Evolutionary conservation across 2,329 filamentous ascomycete genomes (phyloP).

Genomic region (Diaporthe destruens): DNA sequence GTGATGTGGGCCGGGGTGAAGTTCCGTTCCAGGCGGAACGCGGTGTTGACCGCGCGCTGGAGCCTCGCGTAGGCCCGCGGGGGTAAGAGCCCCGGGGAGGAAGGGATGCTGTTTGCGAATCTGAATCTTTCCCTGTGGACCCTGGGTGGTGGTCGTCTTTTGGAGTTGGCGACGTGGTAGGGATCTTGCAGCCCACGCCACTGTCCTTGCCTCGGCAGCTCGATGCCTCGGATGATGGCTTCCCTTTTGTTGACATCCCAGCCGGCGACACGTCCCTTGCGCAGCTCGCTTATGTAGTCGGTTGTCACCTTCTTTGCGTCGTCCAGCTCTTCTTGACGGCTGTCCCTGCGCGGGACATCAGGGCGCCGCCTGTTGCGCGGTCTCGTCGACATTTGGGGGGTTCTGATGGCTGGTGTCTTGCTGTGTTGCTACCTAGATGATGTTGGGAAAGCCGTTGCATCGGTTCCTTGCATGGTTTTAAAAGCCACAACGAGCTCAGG

Average conservation of each 20-base stretch:
- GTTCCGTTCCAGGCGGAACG: neutral
- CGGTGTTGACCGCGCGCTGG: neutral
- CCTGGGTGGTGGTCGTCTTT: neutral
- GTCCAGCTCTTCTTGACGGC: neutral
- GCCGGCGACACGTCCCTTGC: neutral
- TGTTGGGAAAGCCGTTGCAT: too few relatives aligned
- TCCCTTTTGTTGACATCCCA: neutral
- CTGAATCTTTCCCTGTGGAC: neutral
- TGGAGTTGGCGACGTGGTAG: neutral
- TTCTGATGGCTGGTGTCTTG: neutral
- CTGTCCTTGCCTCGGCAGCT: constrained; percentile 1
- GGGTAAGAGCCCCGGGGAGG: neutral
- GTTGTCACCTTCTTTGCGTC: neutral
- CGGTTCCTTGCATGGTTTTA: too few relatives aligned
- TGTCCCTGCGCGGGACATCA: neutral
- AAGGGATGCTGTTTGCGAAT: neutral
- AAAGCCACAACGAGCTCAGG: neutral
- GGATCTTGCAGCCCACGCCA: constrained; percentile 9
- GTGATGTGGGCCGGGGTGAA: constrained; percentile 19
- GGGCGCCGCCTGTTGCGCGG: neutral
- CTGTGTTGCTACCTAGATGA: too few relatives aligned
- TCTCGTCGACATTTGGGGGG: neutral
- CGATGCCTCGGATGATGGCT: neutral
- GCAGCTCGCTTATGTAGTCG: neutral
- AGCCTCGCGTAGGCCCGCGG: neutral